Evolutionary conservation across 352 stramenopile genomes (phyloP), one percentile per base, ranked within the genome.

Genomic region (Phytopythium chamaehyphon): DNA sequence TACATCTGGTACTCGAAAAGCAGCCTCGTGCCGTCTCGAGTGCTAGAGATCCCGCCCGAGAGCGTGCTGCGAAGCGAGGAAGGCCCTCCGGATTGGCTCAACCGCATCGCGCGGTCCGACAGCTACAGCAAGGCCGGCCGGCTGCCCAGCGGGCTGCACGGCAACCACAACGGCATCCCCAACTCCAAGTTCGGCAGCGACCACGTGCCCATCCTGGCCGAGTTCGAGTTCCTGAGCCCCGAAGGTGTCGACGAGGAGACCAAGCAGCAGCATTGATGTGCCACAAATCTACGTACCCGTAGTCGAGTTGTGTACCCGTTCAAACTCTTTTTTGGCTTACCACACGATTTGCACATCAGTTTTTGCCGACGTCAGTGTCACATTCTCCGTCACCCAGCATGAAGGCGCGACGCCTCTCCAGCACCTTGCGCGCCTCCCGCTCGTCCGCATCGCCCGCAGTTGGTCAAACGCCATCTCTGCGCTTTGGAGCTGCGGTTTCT

Each of bases 1-100:
- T 95, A 93, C 62, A 90, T 95, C 37, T 95, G 84, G 84, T 90
- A 92, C 69, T 89, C 83, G 40, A 70, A 69, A 10, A 82, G 64
- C 45, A 77, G 58, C 42, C 60, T 95, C 43, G 64, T 86, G 37
- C 82, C 82, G 19, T 68, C 55, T 4, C 64, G 71, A 43, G 59
- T 95, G 15, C 64, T 95, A 14, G 69, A 88, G 39, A 95, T 95
- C 50, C 78, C 84, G 18, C 62, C 76, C 1, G 84, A 95, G 66
- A 76, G 47, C 18, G 59, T 73, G 3, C 50, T 95, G 38, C 74
- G 84, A 35, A 69, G 62, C 45, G 84, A 95, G 57, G 81, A 90
- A 52, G 84, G 84, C 1, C 84, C 84, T 35, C 52, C 61, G 1
- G 76, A 86, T 54, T 95, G 84, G 84, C 84, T 90, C 40, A 86